A percentile compares a stretch with the other conserved stretches of the same genome.
Evolutionary conservation across 1,139 yeast species (phyloP).

Genomic region (Yamadazyma spencermartinsiae): DNA sequence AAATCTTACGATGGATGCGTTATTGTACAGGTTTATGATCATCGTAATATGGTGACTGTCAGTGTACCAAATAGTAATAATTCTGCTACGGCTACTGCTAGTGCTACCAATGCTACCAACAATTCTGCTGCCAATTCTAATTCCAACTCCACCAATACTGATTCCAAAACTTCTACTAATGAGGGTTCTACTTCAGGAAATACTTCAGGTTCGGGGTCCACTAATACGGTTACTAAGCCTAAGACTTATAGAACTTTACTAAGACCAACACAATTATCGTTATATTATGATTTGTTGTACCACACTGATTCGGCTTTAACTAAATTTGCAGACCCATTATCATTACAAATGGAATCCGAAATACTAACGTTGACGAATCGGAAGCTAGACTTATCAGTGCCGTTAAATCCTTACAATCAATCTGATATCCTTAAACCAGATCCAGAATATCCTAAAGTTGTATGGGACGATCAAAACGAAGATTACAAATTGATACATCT

Average conservation of each 20-base stretch:
- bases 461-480: conserved; percentile 35
- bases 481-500: conserved; percentile 33
- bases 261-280: conserved; percentile 76
- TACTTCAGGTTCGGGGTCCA: conserved; percentile 7
- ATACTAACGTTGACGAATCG: conserved; percentile 75
- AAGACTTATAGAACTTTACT: conserved; percentile 74
- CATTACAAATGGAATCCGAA: conserved; percentile 81
- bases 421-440: conserved; percentile 50
- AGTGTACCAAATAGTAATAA: conserved; percentile 8
- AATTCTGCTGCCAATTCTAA: conserved; percentile 1
- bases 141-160: not conserved
- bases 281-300: conserved; percentile 81
- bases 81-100: not conserved
- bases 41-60: conserved; percentile 40
- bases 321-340: conserved; percentile 74
- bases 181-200: conserved; percentile 5
- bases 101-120: conserved; percentile 4
- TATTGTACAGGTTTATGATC: conserved; percentile 81
- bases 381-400: conserved; percentile 71
- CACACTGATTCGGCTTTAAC: conserved; percentile 79
- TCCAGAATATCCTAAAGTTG: conserved; percentile 45
- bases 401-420: conserved; percentile 62
- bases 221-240: conserved; percentile 39
- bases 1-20: conserved; percentile 87
- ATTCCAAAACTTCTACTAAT: not conserved